Percentiles rank a stretch among this genome's conserved stretches.
These are phyloP conservation scores for Lachancea sp. DNA, from an alignment of 805 yeast species.

Conservation along the genomic window DNA sequence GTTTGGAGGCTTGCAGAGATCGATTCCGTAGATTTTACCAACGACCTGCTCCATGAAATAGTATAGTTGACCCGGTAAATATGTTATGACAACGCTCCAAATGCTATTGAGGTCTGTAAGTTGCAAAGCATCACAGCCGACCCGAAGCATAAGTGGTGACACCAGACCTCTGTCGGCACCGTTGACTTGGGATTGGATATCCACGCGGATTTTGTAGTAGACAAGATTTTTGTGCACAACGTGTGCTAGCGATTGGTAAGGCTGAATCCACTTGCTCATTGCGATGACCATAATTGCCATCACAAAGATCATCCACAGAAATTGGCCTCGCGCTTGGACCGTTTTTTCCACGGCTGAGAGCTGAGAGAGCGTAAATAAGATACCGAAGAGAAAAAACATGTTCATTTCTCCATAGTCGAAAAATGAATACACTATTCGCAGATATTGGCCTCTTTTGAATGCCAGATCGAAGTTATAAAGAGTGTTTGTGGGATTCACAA, in stretches of 20 bases:
- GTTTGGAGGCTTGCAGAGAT: constrained; percentile 16
- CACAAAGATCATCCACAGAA: constrained; percentile 23
- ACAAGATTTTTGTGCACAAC: constrained; percentile 26
- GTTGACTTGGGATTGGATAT: neutral
- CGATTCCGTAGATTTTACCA: constrained; percentile 23
- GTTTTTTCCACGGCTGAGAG: constrained; percentile 27
- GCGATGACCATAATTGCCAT: constrained; percentile 15
- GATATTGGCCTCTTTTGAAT: constrained; percentile 35
- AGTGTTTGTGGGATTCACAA: constrained; percentile 29
- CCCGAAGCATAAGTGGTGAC: neutral
- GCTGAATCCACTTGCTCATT: constrained; percentile 25
- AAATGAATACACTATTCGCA: constrained; percentile 35
- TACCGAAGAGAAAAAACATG: constrained; percentile 20
- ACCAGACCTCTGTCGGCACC: neutral
- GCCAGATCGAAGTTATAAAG: constrained; percentile 36
- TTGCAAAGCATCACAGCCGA: neutral
- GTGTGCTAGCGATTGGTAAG: constrained; percentile 23
- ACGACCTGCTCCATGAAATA: constrained; percentile 27
- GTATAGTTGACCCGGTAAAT: constrained; percentile 28
- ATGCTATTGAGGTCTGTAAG: constrained; percentile 1
- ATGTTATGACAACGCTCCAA: constrained; percentile 21
- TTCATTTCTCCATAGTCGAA: constrained; percentile 35
- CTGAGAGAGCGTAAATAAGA: constrained; percentile 20
- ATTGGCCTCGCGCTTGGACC: constrained; percentile 19
- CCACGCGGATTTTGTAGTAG: constrained; percentile 23